Evolutionary conservation across 108 stramenopile species (phyloP).

Genomic region (Nannochloropsis salina): DNA sequence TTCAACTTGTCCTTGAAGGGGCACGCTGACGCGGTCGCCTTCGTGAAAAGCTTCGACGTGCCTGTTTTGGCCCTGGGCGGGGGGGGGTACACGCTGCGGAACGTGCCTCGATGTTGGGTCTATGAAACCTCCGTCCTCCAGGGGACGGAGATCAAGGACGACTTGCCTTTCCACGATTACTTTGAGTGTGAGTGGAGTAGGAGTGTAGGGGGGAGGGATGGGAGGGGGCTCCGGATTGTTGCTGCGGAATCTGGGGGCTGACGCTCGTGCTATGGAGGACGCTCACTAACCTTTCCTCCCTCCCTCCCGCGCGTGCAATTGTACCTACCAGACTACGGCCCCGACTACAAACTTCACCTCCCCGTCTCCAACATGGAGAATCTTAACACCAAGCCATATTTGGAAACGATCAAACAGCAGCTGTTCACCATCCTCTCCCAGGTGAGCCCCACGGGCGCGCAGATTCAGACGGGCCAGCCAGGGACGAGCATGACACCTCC

Average conservation of each 20-base stretch:
- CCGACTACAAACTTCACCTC: conserved; percentile 92
- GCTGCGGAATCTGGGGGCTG: too few species aligned
- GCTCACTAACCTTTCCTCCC: not conserved
- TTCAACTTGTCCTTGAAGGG: conserved; percentile 86
- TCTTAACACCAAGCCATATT: conserved; percentile 76
- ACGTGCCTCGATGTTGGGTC: conserved; percentile 98
- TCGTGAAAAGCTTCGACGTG: conserved; percentile 73
- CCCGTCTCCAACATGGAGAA: conserved; percentile 96
- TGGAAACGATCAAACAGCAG: conserved; percentile 75
- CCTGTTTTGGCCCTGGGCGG: conserved; percentile 94
- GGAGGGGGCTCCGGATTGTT: not conserved
- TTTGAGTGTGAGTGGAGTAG: conserved; percentile 67
- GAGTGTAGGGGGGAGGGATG: not conserved
- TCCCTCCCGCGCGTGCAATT: not conserved
- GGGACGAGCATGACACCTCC: conserved; percentile 14
- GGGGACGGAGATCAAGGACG: conserved; percentile 65
- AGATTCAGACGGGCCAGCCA: conserved; percentile 34
- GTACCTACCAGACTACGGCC: conserved; percentile 72
- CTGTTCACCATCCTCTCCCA: conserved; percentile 63
- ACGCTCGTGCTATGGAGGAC: too few species aligned
- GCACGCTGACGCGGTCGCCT: conserved; percentile 56
- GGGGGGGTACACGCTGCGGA: conserved; percentile 97
- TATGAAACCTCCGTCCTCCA: conserved; percentile 90
- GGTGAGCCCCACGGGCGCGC: conserved; percentile 24
- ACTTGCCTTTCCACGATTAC: conserved; percentile 95